phyloP scores from a whole-genome alignment of 1,284 basidiomycete genomes.

The Flammula alnicola region DNA sequence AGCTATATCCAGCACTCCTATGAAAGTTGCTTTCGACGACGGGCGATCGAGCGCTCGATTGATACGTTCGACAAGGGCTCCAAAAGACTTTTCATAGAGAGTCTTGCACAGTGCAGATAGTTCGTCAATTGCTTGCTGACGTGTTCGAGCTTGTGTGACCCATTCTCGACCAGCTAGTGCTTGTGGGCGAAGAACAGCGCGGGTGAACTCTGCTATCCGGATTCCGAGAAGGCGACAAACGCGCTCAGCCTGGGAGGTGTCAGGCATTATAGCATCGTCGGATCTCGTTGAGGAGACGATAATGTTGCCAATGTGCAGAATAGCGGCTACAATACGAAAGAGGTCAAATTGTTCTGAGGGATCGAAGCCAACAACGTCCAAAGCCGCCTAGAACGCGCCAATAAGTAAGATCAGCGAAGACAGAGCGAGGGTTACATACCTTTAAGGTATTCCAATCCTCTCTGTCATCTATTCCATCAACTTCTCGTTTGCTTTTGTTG shows the following conservation, averaged over 20 bases:
- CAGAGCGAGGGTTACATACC: constrained; percentile 43
- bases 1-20: constrained; percentile 98
- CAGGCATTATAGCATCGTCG: constrained; percentile 88
- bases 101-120: constrained; percentile 94
- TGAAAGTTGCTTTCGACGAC: constrained; percentile 92
- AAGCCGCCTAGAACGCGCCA: constrained; percentile 57
- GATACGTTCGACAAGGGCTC: constrained; percentile 91
- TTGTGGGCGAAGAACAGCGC: constrained; percentile 85
- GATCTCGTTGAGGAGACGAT: constrained; percentile 80
- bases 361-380: constrained; percentile 89
- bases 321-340: constrained; percentile 92
- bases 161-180: constrained; percentile 96
- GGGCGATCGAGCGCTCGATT: constrained; percentile 95
- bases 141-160: constrained; percentile 92
- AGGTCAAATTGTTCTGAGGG: constrained; percentile 87
- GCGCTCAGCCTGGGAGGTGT: constrained; percentile 84
- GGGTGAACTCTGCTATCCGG: constrained; percentile 88
- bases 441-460: constrained; percentile 88
- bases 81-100: constrained; percentile 97
- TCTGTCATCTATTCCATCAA: constrained; percentile 94
- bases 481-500: constrained; percentile 86
- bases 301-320: constrained; percentile 97
- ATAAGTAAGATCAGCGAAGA: not conserved
- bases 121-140: constrained; percentile 93
- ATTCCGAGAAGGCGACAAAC: constrained; percentile 94